Base-by-base conservation (phyloP, 2,329 filamentous ascomycete species). In the Aspergillus awamori region DNA sequence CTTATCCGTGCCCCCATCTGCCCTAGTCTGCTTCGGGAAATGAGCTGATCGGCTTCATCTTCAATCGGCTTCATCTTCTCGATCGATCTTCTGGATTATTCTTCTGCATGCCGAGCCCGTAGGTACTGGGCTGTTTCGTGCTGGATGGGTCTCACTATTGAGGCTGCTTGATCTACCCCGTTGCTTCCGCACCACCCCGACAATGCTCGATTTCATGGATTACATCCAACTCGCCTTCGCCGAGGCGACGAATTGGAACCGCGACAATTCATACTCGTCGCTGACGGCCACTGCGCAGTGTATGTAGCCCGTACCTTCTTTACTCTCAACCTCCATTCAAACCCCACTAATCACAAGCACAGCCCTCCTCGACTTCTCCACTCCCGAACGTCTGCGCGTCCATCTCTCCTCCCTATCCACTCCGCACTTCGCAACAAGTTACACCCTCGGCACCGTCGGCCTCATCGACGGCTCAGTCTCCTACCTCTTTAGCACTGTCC, bases 191-290 rank as follows among this genome's bases (percentile, higher is more conserved):
- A 1, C 30, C 2, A 22, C 49, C 55, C 22, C 54, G 67, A 82
- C 74, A 70, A 97, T 97, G 93, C 88, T 95, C 81, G 90, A 93
- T 80, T 97, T 97, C 82, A 96, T 97, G 92, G 93, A 96, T 80
- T 94, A 96, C 82, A 89, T 97, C 81, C 92, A 96, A 80, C 86
- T 90, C 80, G 91, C 92, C 72, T 97, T 97, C 80, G 91, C 92
- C 77, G 85, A 90, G 75, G 89, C 90, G 59, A 93, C 93, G 49
- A 86, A 89, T 76, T 97, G 93, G 93, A 91, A 93, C 74, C 84
- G 87, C 72, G 92, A 97, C 82, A 97, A 96, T 78, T 95, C 91
- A 63, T 97, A 97, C 80, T 89, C 91, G 68, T 87, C 89, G 66
- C 82, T 97, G 72, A 97, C 93, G 69, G 88, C 89, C 60, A 96